These are phyloP conservation scores for Lathyrus sativus DNA, from an alignment of 306 rosid genomes.

Conservation along the genomic window DNA sequence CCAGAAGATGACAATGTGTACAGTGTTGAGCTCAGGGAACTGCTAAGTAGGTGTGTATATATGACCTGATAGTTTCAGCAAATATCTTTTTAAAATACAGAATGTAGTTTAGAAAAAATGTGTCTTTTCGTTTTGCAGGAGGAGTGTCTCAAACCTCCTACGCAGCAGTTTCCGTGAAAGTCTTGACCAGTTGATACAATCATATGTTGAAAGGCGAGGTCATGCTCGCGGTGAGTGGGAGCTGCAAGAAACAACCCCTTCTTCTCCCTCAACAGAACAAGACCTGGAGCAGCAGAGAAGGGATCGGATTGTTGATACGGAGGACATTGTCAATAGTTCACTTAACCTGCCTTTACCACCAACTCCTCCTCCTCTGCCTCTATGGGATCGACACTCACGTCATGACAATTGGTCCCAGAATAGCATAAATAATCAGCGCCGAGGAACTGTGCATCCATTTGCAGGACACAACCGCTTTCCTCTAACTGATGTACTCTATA, in stretches of 20 bases:
- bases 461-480: constrained; percentile 40
- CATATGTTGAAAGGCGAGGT: constrained; percentile 90
- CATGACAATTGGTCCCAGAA: constrained; percentile 71
- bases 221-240: constrained; percentile 73
- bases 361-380: constrained; percentile 61
- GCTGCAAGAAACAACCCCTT: constrained; percentile 59
- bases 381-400: constrained; percentile 69
- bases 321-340: constrained; percentile 48
- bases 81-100: not conserved
- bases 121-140: constrained; percentile 60
- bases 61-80: constrained; percentile 30
- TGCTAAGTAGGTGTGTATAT: constrained; percentile 69
- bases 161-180: constrained; percentile 92
- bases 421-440: constrained; percentile 66
- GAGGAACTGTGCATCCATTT: constrained; percentile 65
- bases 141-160: constrained; percentile 96
- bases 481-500: constrained; percentile 38
- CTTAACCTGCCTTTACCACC: constrained; percentile 60
- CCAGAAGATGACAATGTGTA: constrained; percentile 84
- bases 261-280: constrained; percentile 60
- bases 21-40: constrained; percentile 86
- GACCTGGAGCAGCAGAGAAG: constrained; percentile 56
- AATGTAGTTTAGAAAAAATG: not conserved
- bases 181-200: constrained; percentile 86
- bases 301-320: constrained; percentile 50